A percentile compares a stretch with the other conserved stretches of the same genome.
Conservation (phyloP, 1,139 yeast species). For the Debaryomyces subglobosus region DNA sequence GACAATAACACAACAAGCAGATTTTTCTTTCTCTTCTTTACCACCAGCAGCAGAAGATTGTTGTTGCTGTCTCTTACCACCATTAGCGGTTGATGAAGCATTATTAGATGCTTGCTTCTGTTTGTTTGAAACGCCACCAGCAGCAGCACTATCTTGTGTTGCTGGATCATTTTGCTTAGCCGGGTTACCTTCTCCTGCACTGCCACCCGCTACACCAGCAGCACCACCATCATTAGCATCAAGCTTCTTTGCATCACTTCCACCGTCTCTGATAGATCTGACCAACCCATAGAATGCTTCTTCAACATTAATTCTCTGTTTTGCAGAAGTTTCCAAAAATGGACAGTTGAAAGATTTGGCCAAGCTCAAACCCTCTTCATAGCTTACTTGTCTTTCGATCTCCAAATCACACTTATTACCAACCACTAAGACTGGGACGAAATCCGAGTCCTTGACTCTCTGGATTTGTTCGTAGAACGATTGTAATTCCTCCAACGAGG, state of each 20-base stretch:
- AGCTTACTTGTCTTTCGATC: slow-evolving; percentile 78
- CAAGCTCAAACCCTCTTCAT: slow-evolving; percentile 78
- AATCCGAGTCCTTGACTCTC: slow-evolving; percentile 78
- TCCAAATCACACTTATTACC: slow-evolving; percentile 67
- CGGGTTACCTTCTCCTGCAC: slow-evolving; percentile 7
- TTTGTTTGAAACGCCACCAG: slow-evolving; percentile 5
- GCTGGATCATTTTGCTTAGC: slow-evolving; percentile 4
- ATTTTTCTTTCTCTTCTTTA: slow-evolving; percentile 37
- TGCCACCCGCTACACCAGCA: slow-evolving; percentile 9
- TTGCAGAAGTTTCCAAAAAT: slow-evolving; percentile 91
- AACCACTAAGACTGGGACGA: slow-evolving; percentile 72
- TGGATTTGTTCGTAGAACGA: slow-evolving; percentile 82
- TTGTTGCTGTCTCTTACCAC: slow-evolving; percentile 17
- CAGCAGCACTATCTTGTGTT: slow-evolving; percentile 12
- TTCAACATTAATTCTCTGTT: slow-evolving; percentile 90
- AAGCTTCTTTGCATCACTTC: slow-evolving; percentile 13
- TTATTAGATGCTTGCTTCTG: slow-evolving; percentile 2
- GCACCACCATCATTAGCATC: slow-evolving; percentile 14
- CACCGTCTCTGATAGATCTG: slow-evolving; percentile 49
- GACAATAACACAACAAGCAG: slow-evolving; percentile 52
- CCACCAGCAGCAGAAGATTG: slow-evolving; percentile 15
- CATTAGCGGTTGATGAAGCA: slow-evolving; percentile 7
- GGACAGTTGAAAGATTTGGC: slow-evolving; percentile 77
- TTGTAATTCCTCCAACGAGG: slow-evolving; percentile 77
- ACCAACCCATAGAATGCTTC: slow-evolving; percentile 84